Evolutionary conservation across 2,329 filamentous ascomycete genomes (phyloP).

Genomic region (Uncinocarpus reesii): DNA sequence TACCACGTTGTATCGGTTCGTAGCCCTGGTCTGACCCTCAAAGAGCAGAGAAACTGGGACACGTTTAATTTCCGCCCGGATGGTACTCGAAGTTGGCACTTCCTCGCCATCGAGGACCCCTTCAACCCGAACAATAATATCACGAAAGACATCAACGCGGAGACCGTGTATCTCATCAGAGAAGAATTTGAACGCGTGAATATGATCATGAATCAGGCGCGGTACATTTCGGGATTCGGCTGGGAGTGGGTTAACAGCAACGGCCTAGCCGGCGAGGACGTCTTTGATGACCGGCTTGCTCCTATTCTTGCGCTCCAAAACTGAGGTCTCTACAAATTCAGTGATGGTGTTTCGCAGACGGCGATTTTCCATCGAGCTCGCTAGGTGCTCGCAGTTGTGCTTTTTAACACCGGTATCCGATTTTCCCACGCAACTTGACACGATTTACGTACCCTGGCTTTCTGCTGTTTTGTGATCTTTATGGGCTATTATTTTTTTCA

Average conservation of each 20-base stretch:
- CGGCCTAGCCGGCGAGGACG: slow-evolving; percentile 21
- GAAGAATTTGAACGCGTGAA: slow-evolving; percentile 77
- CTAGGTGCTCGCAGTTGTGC: no score
- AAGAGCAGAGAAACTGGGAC: slow-evolving; percentile 74
- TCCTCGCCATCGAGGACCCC: slow-evolving; percentile 85
- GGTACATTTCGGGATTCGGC: slow-evolving; percentile 24
- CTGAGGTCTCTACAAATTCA: background rate
- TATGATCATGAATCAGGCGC: slow-evolving; percentile 53
- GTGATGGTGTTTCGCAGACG: no score
- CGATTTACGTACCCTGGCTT: no score
- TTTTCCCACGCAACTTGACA: no score
- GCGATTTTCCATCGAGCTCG: no score
- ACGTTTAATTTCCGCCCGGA: slow-evolving; percentile 60
- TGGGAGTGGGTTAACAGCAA: slow-evolving; percentile 20
- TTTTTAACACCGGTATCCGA: no score
- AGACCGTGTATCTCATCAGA: slow-evolving; percentile 68
- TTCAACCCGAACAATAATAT: slow-evolving; percentile 86
- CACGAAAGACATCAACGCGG: slow-evolving; percentile 72
- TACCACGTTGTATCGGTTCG: slow-evolving; percentile 69
- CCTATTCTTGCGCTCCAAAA: background rate
- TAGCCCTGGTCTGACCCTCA: slow-evolving; percentile 59
- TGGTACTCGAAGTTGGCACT: slow-evolving; percentile 66
- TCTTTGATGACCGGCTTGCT: slow-evolving; percentile 17
- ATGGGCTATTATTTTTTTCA: background rate
- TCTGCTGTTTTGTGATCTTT: background rate